Base-by-base conservation (phyloP, 441 rosid species). In the Populus hybrid region DNA sequence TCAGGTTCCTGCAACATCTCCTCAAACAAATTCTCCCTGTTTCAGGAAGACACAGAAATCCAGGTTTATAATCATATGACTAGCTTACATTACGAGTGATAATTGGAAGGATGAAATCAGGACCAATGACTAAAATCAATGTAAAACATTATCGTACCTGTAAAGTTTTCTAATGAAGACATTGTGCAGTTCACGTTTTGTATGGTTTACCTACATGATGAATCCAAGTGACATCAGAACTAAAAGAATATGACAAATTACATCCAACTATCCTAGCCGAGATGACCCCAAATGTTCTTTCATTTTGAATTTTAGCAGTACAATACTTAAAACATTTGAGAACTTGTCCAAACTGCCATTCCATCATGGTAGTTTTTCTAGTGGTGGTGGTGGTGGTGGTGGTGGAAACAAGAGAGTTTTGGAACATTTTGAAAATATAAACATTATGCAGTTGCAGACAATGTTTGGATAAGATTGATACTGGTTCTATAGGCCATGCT, bases 1-100 rank as follows among this genome's bases (percentile, higher is more conserved):
- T 90, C 97, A 64, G 99, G 95, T 85, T 97, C 99, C 89, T 94
- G 99, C 82, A 97, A 82, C 99, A 97, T 93, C 88, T 97, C 99
- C 84, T 97, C 99, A 74, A 97, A 97, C 82, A 97, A 87, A 86
- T 93, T 95, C 80, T 97, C 99, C 78, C 99, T 97, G 93, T 81
- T 83, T 67, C 75, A 31, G 85, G 56, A 50, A 81, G n/a, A 45
- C 56, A 82, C 69, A 53, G 20, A 50, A 70, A 69, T 24, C 12
- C 65, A 33, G n/a, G 71, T 24, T 76, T 38, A 79, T 77, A 40
- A n/a, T n/a, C 11, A 3, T 20, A 50, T 53, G n/a, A 53, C n/a
- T 53, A 5, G 61, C 8, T 53, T 53, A 53, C 61, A 53, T 53
- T 53, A 53, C 21, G 5, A 53, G n/a, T 4, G 3, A 53, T 18